Evolutionary conservation across 2,329 filamentous ascomycete genomes (phyloP).

Genomic region (Grosmannia clavigera): DNA sequence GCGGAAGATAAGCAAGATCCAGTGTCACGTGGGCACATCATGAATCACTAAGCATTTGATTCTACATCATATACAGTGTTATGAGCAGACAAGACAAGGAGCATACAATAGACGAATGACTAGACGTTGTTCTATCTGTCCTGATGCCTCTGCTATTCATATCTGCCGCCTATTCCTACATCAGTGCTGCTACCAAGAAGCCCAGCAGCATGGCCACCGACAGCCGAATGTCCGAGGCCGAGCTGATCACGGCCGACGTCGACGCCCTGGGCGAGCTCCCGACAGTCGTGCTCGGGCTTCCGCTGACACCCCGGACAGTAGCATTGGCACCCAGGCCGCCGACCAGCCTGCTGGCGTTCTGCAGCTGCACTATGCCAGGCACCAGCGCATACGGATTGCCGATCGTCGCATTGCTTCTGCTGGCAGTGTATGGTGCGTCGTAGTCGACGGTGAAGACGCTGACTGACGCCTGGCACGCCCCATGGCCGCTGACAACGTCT

Average conservation of each 20-base stretch:
- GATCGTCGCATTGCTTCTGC: not conserved
- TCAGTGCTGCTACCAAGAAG: not conserved
- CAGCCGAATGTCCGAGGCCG: not conserved
- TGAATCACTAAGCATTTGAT: too few species aligned
- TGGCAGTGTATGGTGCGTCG: conserved; percentile 5
- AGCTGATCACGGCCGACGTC: not conserved
- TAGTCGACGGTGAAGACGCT: conserved; percentile 13
- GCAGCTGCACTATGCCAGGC: conserved; percentile 7
- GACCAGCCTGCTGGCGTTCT: conserved; percentile 3
- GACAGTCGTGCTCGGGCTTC: not conserved
- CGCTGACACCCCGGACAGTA: conserved; percentile 1
- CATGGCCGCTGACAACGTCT: conserved; percentile 1
- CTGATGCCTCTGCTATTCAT: too few species aligned
- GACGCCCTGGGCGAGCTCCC: not conserved
- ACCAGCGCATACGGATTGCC: conserved; percentile 4
- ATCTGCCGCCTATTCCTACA: not conserved
- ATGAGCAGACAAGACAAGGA: too few species aligned
- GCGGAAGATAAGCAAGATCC: too few species aligned
- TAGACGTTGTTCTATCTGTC: too few species aligned
- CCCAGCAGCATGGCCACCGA: not conserved
- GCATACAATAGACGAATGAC: too few species aligned
- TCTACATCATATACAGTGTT: too few species aligned
- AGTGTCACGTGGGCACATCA: too few species aligned
- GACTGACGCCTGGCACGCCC: conserved; percentile 3
- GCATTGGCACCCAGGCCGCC: conserved; percentile 9